Percentiles rank a stretch among this genome's conserved stretches.
These are phyloP conservation scores for Trypanosoma vivax DNA, from an alignment of 208 protist species.

Conservation along the genomic window DNA sequence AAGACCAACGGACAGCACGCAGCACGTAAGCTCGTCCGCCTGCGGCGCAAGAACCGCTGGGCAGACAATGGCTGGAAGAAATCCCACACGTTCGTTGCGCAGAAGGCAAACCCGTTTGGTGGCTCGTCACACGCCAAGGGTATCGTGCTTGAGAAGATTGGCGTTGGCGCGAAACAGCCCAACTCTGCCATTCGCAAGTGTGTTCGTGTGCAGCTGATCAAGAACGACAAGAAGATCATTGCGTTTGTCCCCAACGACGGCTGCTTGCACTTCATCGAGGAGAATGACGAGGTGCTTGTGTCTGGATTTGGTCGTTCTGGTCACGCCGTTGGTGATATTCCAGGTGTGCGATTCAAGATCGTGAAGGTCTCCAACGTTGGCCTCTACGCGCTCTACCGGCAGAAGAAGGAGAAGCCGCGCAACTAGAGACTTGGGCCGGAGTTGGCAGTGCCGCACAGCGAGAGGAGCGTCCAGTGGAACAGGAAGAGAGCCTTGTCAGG, in stretches of 20 bases:
- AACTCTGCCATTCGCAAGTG: slow-evolving; percentile 99
- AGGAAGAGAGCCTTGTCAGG: too few relatives aligned
- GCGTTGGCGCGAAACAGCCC: slow-evolving; percentile 99
- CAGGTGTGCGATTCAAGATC: slow-evolving; percentile 99
- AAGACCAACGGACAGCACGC: slow-evolving; percentile 97
- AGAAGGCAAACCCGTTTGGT: slow-evolving; percentile 98
- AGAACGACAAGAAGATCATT: slow-evolving; percentile 99
- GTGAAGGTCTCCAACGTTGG: slow-evolving; percentile 98
- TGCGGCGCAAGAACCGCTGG: slow-evolving; percentile 94
- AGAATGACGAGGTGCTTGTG: slow-evolving; percentile 99
- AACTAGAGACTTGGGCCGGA: slow-evolving; percentile 59
- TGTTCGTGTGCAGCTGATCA: slow-evolving; percentile 99
- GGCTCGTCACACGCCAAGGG: slow-evolving; percentile 98
- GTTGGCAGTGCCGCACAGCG: too few relatives aligned
- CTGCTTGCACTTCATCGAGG: slow-evolving; percentile 99
- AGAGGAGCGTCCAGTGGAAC: background rate
- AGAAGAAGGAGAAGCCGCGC: slow-evolving; percentile 99
- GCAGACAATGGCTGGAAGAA: slow-evolving; percentile 98
- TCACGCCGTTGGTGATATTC: slow-evolving; percentile 99
- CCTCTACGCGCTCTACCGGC: slow-evolving; percentile 96
- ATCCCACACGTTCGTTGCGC: slow-evolving; percentile 89
- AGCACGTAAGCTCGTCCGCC: slow-evolving; percentile 94
- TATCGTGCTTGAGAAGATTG: slow-evolving; percentile 99
- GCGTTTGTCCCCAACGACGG: slow-evolving; percentile 99
- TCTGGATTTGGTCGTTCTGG: slow-evolving; percentile 98